Percentiles rank a stretch among this genome's conserved stretches.
phyloP scores from a whole-genome alignment of 2,329 filamentous ascomycete genomes.

The Canariomyces notabilis region DNA sequence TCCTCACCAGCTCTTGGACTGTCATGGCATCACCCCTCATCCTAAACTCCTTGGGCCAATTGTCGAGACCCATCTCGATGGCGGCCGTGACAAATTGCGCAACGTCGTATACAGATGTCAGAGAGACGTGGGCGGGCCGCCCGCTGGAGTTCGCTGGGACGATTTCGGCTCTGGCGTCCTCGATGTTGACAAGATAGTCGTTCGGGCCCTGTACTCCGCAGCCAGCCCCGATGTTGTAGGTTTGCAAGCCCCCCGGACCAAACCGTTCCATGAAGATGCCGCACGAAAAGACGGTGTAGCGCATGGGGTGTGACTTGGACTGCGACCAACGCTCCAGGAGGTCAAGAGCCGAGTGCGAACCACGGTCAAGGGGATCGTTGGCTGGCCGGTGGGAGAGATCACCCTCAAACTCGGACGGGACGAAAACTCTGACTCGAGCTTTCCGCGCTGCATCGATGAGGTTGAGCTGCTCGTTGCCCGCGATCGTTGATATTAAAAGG shows the following conservation, averaged over 20 bases:
- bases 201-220: slow-evolving; percentile 52
- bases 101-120: slow-evolving; percentile 67
- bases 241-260: slow-evolving; percentile 58
- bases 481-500: slow-evolving; percentile 69
- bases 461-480: slow-evolving; percentile 59
- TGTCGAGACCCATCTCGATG: slow-evolving; percentile 53
- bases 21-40: slow-evolving; percentile 64
- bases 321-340: slow-evolving; percentile 51
- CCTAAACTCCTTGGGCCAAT: slow-evolving; percentile 64
- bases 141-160: slow-evolving; percentile 50
- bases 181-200: slow-evolving; percentile 62
- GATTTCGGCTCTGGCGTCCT: slow-evolving; percentile 53
- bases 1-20: slow-evolving; percentile 53
- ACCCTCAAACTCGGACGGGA: slow-evolving; percentile 73
- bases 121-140: slow-evolving; percentile 50
- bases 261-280: slow-evolving; percentile 74
- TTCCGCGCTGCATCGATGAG: slow-evolving; percentile 67
- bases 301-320: slow-evolving; percentile 47
- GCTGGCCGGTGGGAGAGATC: slow-evolving; percentile 48
- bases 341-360: slow-evolving; percentile 51
- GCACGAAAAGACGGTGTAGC: slow-evolving; percentile 67
- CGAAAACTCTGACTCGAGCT: slow-evolving; percentile 61
- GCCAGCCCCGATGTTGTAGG: slow-evolving; percentile 54
- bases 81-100: slow-evolving; percentile 67
- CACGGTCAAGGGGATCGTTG: slow-evolving; percentile 57